Conservation (phyloP, 169 alveolate genomes). For the Besnoitia besnoiti region DNA sequence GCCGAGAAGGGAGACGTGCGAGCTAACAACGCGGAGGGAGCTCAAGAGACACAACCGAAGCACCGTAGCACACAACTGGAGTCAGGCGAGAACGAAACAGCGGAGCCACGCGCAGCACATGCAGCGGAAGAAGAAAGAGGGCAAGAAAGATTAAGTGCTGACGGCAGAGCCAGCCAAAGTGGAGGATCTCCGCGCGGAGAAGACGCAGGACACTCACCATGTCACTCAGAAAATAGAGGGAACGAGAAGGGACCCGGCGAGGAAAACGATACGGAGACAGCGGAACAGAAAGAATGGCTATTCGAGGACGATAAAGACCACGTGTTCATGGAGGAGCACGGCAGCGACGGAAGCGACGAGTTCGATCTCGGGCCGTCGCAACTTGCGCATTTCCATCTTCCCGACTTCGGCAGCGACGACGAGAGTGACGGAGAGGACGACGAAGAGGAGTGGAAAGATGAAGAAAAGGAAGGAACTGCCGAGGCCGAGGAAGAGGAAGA, state of each 20-base stretch:
- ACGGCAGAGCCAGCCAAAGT: not conserved
- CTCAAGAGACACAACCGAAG: no score
- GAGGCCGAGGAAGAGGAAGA: not conserved
- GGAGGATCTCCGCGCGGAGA: not conserved
- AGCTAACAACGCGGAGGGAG: no score
- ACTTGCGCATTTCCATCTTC: not conserved
- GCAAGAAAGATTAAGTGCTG: not conserved
- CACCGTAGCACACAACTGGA: no score
- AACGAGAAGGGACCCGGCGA: not conserved
- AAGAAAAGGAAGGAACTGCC: not conserved
- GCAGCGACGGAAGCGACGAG: slow-evolving; percentile 8
- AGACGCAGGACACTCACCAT: not conserved
- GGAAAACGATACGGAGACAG: not conserved
- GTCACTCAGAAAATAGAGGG: not conserved
- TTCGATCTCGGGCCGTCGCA: slow-evolving; percentile 12
- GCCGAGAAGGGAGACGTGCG: no score
- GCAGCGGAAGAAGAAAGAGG: not conserved
- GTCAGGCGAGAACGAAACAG: no score
- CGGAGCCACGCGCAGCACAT: no score
- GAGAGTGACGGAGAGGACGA: not conserved
- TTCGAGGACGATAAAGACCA: not conserved
- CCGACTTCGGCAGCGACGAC: not conserved
- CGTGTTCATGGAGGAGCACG: not conserved
- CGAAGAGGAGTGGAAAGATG: not conserved
- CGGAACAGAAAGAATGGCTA: not conserved